Conservation (phyloP, 2,329 filamentous ascomycete genomes). For the Emmonsia crescens region DNA sequence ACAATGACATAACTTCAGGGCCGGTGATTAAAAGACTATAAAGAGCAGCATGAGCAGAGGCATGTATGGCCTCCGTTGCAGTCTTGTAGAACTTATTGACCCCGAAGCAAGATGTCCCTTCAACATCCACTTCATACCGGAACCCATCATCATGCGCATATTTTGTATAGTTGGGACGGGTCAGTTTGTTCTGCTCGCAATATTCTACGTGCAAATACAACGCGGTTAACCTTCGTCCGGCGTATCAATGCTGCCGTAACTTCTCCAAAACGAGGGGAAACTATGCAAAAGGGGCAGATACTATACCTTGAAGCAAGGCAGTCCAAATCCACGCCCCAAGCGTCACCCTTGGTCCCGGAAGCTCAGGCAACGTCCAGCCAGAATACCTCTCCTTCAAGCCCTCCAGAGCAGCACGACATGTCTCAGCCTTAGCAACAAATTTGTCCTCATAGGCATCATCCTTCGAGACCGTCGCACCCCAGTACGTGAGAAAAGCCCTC, state of each 20-base stretch:
- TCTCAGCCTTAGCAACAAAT: conserved; percentile 16
- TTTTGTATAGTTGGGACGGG: conserved; percentile 16
- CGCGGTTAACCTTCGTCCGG: neutral
- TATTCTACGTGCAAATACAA: conserved; percentile 14
- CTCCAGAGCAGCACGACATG: conserved; percentile 20
- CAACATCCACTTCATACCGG: conserved; percentile 21
- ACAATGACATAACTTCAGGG: neutral
- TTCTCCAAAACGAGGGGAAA: too few relatives aligned
- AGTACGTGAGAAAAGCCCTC: conserved; percentile 22
- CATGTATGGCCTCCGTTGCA: conserved; percentile 20
- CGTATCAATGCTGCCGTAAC: neutral
- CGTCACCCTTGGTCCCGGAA: conserved; percentile 14
- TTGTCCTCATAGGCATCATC: conserved; percentile 9
- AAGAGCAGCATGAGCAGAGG: conserved; percentile 21
- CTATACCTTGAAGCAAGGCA: conserved; percentile 20
- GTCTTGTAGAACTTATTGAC: conserved; percentile 14
- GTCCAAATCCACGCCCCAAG: conserved; percentile 21
- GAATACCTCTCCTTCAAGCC: conserved; percentile 17
- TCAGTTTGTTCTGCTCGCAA: conserved; percentile 14
- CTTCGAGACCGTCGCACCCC: conserved; percentile 19
- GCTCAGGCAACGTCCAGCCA: conserved; percentile 20
- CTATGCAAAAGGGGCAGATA: neutral
- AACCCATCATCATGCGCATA: conserved; percentile 16
- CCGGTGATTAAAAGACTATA: conserved; percentile 9
- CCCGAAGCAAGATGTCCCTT: conserved; percentile 14